Percentiles rank a stretch among this genome's conserved stretches.
These are phyloP conservation scores for Clonostachys byssicola DNA, from an alignment of 2,329 filamentous ascomycete species.

Conservation along the genomic window DNA sequence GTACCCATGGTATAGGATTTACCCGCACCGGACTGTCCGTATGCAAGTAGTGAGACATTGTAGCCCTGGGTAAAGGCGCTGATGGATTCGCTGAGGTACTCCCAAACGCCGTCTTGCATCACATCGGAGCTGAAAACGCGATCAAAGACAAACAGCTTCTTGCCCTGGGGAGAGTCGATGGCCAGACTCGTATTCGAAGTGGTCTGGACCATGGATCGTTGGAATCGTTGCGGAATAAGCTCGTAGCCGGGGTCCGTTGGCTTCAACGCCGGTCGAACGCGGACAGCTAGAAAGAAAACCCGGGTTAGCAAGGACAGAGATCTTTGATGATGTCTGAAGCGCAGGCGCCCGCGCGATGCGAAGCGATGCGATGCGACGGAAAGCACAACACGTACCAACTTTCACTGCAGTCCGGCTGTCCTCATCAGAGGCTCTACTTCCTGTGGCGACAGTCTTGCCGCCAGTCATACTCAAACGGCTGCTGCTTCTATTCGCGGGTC, in stretches of 20 bases:
- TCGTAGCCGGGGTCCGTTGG: constrained; percentile 88
- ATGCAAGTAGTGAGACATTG: constrained; percentile 96
- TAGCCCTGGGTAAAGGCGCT: constrained; percentile 90
- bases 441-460: constrained; percentile 48
- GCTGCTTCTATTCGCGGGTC: constrained; percentile 67
- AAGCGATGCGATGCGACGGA: not conserved
- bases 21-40: constrained; percentile 94
- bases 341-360: not conserved
- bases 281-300: constrained; percentile 61
- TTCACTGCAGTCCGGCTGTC: constrained; percentile 88
- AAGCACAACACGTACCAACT: constrained; percentile 70
- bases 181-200: constrained; percentile 79
- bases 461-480: constrained; percentile 84
- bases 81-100: constrained; percentile 88
- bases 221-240: constrained; percentile 92
- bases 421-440: constrained; percentile 84
- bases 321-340: not conserved
- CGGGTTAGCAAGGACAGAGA: not conserved
- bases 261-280: constrained; percentile 82
- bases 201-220: constrained; percentile 86
- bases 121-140: constrained; percentile 84
- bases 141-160: constrained; percentile 95
- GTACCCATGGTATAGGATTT: constrained; percentile 99
- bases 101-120: constrained; percentile 86
- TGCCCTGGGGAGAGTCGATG: constrained; percentile 87